Evolutionary conservation across 1,284 basidiomycete species (phyloP).

Genomic region (Takashimella tepidaria): DNA sequence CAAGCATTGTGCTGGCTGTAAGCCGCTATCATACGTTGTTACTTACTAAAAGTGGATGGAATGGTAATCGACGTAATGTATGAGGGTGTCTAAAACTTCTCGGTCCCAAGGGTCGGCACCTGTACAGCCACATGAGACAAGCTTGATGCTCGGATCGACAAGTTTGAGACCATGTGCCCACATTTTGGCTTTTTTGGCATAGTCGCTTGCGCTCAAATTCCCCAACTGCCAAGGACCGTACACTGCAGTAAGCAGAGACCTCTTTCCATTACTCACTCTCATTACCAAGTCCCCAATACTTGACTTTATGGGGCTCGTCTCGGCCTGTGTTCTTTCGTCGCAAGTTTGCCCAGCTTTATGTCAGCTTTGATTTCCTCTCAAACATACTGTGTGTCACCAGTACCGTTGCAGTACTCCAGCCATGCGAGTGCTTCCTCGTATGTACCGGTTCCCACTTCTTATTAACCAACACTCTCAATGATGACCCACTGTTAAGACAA

Average conservation of each 20-base stretch:
- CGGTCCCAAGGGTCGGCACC: slow-evolving; percentile 47
- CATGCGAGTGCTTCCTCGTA: slow-evolving; percentile 61
- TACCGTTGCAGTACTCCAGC: slow-evolving; percentile 62
- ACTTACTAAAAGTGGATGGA: slow-evolving; percentile 46
- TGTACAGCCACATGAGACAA: slow-evolving; percentile 59
- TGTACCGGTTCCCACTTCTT: slow-evolving; percentile 57
- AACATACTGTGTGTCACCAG: slow-evolving; percentile 37
- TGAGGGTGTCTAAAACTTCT: slow-evolving; percentile 41
- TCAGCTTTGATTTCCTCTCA: background rate
- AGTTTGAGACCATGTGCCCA: slow-evolving; percentile 62
- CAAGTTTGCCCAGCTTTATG: slow-evolving; percentile 58
- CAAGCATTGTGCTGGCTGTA: slow-evolving; percentile 25
- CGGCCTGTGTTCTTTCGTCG: slow-evolving; percentile 57
- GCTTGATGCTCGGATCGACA: slow-evolving; percentile 57
- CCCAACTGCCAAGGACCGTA: slow-evolving; percentile 66
- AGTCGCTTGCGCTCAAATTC: slow-evolving; percentile 57
- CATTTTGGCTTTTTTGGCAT: slow-evolving; percentile 57
- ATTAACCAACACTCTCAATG: background rate
- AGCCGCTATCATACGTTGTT: background rate
- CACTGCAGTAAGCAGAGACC: slow-evolving; percentile 38
- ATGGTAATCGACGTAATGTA: slow-evolving; percentile 45
- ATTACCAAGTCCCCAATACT: slow-evolving; percentile 50
- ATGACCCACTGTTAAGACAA: slow-evolving; percentile 53
- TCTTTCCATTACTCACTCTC: slow-evolving; percentile 32
- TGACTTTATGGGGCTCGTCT: slow-evolving; percentile 57